Evolutionary conservation across 768 basidiomycete species (phyloP), one percentile per base, ranked within the genome.

Genomic region (Gloeostereum incarnatum): DNA sequence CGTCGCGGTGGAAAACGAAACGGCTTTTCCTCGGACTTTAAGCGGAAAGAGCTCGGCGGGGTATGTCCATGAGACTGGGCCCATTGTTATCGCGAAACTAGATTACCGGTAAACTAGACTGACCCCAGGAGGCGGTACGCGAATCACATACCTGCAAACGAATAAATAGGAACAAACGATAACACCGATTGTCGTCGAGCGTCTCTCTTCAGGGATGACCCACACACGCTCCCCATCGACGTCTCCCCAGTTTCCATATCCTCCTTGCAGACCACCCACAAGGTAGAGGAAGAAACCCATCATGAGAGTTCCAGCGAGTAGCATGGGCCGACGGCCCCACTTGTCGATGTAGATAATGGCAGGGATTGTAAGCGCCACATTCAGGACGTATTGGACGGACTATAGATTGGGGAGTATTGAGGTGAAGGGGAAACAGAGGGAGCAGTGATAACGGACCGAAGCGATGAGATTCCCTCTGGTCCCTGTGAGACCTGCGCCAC

Each of bases 211-310:
- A 6, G 52, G 51, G 48, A 87, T 78, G 31, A 83, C 63, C 85
- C 53, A 71, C 9, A 63, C 55, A 11, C 33, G 36, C 2, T 9
- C 33, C 14, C 43, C 39, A 17, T 48, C 55, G 31, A 78, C 52
- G 1, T 27, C 44, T 4, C 71, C 75, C 82, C 81, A 84, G 38
- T 66, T 53, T 20, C 84, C 82, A 44, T 71, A 85, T 27, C 65
- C 53, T 16, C 68, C 80, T 56, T 86, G 84, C 13, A 87, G 66
- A 38, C 78, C 81, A 38, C 84, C 84, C 47, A 87, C 85, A 35
- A 85, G 73, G 63, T 66, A 78, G 47, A 87, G 69, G 68, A 73
- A 87, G 66, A 80, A 75, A 35, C 78, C 78, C 85, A 87, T 84
- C 40, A 75, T 52, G 3, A 75, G 56, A 2, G 76, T 73, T 20